Conservation (phyloP, 176 grass and related monocot species). For the Melocanna baccifera region DNA sequence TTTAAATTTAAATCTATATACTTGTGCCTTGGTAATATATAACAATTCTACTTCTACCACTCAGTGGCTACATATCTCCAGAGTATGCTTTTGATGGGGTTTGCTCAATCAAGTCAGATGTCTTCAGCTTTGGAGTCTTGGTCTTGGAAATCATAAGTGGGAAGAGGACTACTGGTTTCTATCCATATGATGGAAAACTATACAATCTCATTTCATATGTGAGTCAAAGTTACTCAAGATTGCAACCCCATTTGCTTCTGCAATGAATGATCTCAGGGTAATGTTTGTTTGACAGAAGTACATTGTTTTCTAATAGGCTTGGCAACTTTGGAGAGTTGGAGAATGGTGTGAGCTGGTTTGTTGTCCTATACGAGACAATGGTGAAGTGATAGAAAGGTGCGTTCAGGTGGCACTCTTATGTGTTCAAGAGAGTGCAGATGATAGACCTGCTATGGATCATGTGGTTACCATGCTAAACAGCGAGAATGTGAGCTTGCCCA, state of each 20-base stretch:
- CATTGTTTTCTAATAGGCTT: conserved; percentile 25
- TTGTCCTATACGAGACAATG: neutral
- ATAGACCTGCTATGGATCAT: conserved; percentile 44
- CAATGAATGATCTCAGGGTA: neutral
- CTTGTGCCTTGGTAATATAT: neutral
- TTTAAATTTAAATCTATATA: conserved; percentile 10
- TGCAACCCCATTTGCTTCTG: neutral
- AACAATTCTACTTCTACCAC: conserved; percentile 13
- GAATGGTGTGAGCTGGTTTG: conserved; percentile 27
- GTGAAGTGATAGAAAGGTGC: conserved; percentile 31
- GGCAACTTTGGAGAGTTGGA: conserved; percentile 44
- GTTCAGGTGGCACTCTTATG: conserved; percentile 51
- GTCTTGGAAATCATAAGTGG: conserved; percentile 64
- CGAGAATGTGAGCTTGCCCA: conserved; percentile 25
- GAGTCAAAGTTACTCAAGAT: conserved; percentile 19
- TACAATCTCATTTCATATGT: conserved; percentile 47
- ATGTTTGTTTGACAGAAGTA: conserved; percentile 2
- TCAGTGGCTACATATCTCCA: conserved; percentile 78
- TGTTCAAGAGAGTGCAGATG: conserved; percentile 51
- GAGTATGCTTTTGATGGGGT: conserved; percentile 69
- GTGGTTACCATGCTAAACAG: conserved; percentile 41
- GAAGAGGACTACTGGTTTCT: conserved; percentile 36
- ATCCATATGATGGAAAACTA: conserved; percentile 31
- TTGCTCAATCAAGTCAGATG: conserved; percentile 68
- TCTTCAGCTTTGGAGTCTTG: conserved; percentile 72